Evolutionary conservation across 768 basidiomycete species (phyloP).

Genomic region (Lentinula boryana): DNA sequence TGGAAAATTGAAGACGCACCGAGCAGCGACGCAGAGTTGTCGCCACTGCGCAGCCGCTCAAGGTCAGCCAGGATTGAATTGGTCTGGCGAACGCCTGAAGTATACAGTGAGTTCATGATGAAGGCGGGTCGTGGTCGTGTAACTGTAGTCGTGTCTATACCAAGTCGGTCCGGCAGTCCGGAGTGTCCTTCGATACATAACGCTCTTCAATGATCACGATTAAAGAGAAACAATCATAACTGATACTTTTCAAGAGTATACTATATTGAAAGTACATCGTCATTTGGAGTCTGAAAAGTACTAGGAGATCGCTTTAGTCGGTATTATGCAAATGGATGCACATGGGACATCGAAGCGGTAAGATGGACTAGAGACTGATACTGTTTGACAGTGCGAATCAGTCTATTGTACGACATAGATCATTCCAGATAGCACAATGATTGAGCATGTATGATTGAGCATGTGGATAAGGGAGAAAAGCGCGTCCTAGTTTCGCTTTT

Average conservation of each 20-base stretch:
- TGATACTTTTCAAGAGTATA: too few species aligned
- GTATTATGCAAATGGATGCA: too few species aligned
- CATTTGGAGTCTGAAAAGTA: too few species aligned
- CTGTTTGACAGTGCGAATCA: not conserved
- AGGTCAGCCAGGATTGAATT: conserved; percentile 85
- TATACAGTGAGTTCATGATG: conserved; percentile 91
- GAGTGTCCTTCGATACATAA: too few species aligned
- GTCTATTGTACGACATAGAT: too few species aligned
- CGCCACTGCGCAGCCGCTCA: conserved; percentile 75
- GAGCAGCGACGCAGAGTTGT: conserved; percentile 73
- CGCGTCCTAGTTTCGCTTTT: not conserved
- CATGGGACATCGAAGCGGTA: not conserved
- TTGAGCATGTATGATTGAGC: not conserved
- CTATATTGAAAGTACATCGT: too few species aligned
- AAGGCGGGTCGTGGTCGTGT: not conserved
- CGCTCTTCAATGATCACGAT: too few species aligned
- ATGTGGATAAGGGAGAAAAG: not conserved
- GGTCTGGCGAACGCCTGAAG: conserved; percentile 87
- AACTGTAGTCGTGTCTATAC: not conserved
- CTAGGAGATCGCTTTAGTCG: too few species aligned
- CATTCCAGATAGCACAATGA: not conserved
- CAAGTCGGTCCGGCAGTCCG: too few species aligned
- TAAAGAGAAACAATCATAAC: too few species aligned
- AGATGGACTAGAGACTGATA: not conserved
- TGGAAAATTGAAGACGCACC: conserved; percentile 46